Evolutionary conservation across 495 filamentous ascomycete species (phyloP), one percentile per base, ranked within the genome.

Genomic region (Trichoderma asperelloides): DNA sequence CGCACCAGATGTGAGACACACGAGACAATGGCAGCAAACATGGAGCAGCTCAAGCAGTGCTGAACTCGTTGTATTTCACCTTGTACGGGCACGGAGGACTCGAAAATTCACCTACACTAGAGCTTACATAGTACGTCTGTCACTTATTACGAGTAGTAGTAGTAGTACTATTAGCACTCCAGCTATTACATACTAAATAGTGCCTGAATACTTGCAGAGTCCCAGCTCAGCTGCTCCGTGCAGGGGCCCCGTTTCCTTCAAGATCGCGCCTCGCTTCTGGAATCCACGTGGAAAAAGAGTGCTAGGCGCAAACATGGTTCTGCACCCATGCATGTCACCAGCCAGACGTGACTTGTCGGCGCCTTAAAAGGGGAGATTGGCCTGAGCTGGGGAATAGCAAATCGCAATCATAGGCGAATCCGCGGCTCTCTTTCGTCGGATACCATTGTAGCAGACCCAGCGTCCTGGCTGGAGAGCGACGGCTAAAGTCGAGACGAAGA

Each of bases 261-360:
- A 60, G 55, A 60, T 60, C 55, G 55, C 23, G 55, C 27, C 55
- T 60, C 55, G 55, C 55, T 60, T 60, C 55, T 60, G 27, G 55
- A 60, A 60, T 27, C 55, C 55, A 60, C 55, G 55, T 60, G 55
- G 55, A 30, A 60, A 9, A 12, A 28, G 55, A n/a, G 55, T 27
- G 55, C 55, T 28, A 27, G 55, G 27, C 43, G 43, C 43, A 15
- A 47, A 37, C 33, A 37, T 37, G 33, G 33, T 47, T 47, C 12
- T n/a, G 49, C 23, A 60, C 55, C 55, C 27, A 60, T 30, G 55
- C 8, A 60, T 60, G 55, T 60, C 55, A 60, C 27, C 55, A 16
- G 55, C 13, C 25, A 60, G 55, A 11, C 25, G 13, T 60, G 55
- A 60, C 55, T 60, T 60, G 55, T 21, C 25, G 18, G 43, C 43